phyloP scores from a whole-genome alignment of 768 basidiomycete species.

The Royoungia palumana region DNA sequence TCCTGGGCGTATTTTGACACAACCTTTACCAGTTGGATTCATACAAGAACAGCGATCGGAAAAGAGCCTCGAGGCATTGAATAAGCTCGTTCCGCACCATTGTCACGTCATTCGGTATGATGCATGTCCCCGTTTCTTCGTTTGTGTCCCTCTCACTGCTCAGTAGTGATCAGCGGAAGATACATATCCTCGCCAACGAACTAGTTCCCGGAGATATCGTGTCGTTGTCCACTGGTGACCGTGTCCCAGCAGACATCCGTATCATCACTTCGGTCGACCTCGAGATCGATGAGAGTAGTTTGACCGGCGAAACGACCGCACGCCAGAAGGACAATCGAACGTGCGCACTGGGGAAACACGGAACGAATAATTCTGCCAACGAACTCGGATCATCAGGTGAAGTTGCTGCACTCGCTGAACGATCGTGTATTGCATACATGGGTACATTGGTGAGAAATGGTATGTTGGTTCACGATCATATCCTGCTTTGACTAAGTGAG shows the following conservation, averaged over 20 bases:
- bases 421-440: constrained; percentile 91
- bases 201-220: constrained; percentile 96
- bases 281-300: constrained; percentile 92
- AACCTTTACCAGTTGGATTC: constrained; percentile 67
- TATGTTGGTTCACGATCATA: constrained; percentile 25
- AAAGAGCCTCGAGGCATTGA: constrained; percentile 89
- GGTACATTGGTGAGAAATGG: constrained; percentile 92
- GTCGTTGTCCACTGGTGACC: constrained; percentile 86
- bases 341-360: constrained; percentile 44
- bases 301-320: constrained; percentile 90
- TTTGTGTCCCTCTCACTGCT: background rate
- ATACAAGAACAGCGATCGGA: constrained; percentile 95
- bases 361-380: constrained; percentile 4
- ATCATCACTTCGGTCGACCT: constrained; percentile 78
- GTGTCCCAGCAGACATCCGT: constrained; percentile 90
- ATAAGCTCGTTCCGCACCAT: constrained; percentile 96
- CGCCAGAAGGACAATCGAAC: constrained; percentile 62
- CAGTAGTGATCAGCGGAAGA: constrained; percentile 47
- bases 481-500: constrained; percentile 3
- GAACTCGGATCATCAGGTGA: constrained; percentile 38
- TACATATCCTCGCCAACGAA: constrained; percentile 90
- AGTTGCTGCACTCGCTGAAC: constrained; percentile 68
- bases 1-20: background rate
- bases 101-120: constrained; percentile 78
- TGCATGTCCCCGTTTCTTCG: background rate